Percentiles rank a stretch among this genome's conserved stretches.
These are phyloP conservation scores for Mycosphaerella sp. DNA, from an alignment of 2,329 filamentous ascomycete genomes.

Conservation along the genomic window DNA sequence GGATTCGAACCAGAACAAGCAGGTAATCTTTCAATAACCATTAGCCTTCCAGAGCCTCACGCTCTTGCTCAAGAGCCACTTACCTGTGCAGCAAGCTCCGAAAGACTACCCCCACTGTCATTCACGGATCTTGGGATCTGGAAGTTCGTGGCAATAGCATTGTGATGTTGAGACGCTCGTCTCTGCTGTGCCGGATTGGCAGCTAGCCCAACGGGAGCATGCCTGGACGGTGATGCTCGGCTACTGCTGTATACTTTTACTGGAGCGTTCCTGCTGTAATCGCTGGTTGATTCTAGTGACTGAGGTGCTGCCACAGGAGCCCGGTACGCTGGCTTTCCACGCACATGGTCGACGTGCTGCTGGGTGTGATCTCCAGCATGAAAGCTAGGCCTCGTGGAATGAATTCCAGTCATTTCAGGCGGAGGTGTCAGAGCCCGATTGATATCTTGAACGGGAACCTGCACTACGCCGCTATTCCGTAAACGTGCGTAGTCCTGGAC, in stretches of 20 bases:
- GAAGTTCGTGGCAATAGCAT: constrained; percentile 47
- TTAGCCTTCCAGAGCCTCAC: constrained; percentile 1
- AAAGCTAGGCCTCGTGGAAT: constrained; percentile 21
- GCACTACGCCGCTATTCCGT: constrained; percentile 17
- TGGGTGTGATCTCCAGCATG: constrained; percentile 17
- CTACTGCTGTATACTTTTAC: constrained; percentile 11
- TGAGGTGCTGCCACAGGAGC: constrained; percentile 20
- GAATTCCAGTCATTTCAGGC: constrained; percentile 32
- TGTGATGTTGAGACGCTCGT: constrained; percentile 28
- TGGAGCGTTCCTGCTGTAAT: constrained; percentile 10
- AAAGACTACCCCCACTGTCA: constrained; percentile 64
- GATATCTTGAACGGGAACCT: constrained; percentile 17
- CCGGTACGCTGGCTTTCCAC: constrained; percentile 20
- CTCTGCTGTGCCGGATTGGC: constrained; percentile 13
- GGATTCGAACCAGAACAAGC: constrained; percentile 95
- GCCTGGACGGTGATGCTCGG: constrained; percentile 20
- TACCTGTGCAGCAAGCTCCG: constrained; percentile 79
- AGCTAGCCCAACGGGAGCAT: constrained; percentile 10
- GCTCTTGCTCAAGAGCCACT: constrained; percentile 18
- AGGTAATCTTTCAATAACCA: constrained; percentile 63
- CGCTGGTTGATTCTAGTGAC: constrained; percentile 14
- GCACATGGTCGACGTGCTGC: constrained; percentile 22
- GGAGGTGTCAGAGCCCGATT: constrained; percentile 32
- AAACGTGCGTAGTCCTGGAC: constrained; percentile 15
- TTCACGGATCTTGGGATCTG: constrained; percentile 72